Base-by-base conservation (phyloP, 2,329 filamentous ascomycete genomes). In the Calonectria crousiana region DNA sequence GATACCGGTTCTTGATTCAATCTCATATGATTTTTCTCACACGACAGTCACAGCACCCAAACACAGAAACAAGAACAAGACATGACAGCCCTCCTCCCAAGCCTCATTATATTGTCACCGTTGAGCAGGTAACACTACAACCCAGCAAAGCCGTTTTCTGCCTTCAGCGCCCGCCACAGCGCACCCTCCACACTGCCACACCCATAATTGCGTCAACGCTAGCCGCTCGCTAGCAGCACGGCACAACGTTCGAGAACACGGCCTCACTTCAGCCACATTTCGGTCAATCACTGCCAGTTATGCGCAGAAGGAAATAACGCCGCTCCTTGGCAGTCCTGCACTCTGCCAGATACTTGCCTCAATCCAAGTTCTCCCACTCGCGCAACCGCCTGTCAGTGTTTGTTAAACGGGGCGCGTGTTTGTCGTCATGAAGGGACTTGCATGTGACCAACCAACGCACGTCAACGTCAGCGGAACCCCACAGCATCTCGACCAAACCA, bases 361-460 rank as follows among this genome's bases (percentile, higher is more conserved):
- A 13, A 4, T 13, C 44, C n/a, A 23, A 23, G 11, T 47, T 23
- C 44, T 47, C 4, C 44, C 44, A 13, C 44, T 47, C n/a, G n/a
- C 18, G n/a, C 44, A 11, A 47, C 4, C 10, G 23, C 32, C 34
- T 30, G 47, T 23, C n/a, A 18, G 5, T 11, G 47, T n/a, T 32
- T 30, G 67, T 38, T 44, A 11, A 26, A 67, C 26, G 41, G n/a
- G 32, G 32, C 32, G 26, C 11, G 30, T 47, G 23, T 56, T n/a
- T 44, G 26, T 23, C n/a, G 28, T 9, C 34, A 62, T 52, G 51
- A 53, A 26, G 51, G 36, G 32, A 52, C 41, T 44, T 34, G 58
- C 71, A 69, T 73, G 67, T 69, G 67, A 70, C 67, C 71, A 67
- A 70, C 67, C 71, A 67, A 70, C 51, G 41, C 67, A 73, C 28